Percentiles rank a stretch among this genome's conserved stretches.
Conservation (phyloP, 2,329 filamentous ascomycete genomes). For the Fusarium fracticaudum region DNA sequence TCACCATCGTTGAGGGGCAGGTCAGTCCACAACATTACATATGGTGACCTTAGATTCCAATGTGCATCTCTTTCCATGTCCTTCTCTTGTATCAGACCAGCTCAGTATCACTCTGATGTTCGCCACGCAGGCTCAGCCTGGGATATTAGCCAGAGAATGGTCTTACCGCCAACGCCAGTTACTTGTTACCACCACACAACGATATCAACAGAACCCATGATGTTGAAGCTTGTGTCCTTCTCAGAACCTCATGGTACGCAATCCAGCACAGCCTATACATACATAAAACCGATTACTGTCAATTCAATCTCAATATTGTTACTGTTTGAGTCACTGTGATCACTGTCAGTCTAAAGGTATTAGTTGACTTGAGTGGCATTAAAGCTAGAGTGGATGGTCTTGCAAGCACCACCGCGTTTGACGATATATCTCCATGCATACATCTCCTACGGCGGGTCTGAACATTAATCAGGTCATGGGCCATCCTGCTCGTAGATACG, state of each 20-base stretch:
- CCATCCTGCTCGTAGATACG: neutral
- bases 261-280: neutral
- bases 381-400: neutral
- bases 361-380: neutral
- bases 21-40: neutral
- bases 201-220: neutral
- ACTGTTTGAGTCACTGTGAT: neutral
- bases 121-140: neutral
- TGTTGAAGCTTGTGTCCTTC: neutral
- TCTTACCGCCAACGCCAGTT: neutral
- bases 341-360: neutral
- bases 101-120: neutral
- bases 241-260: neutral
- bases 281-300: neutral
- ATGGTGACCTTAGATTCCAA: neutral
- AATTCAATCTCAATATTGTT: neutral
- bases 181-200: neutral
- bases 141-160: neutral
- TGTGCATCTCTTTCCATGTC: neutral
- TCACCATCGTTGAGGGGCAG: neutral
- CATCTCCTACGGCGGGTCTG: neutral
- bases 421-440: neutral
- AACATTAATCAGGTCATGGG: neutral
- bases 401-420: neutral
- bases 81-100: neutral